Conservation (phyloP, 2,329 filamentous ascomycete species). For the Alternaria brassicicola region DNA sequence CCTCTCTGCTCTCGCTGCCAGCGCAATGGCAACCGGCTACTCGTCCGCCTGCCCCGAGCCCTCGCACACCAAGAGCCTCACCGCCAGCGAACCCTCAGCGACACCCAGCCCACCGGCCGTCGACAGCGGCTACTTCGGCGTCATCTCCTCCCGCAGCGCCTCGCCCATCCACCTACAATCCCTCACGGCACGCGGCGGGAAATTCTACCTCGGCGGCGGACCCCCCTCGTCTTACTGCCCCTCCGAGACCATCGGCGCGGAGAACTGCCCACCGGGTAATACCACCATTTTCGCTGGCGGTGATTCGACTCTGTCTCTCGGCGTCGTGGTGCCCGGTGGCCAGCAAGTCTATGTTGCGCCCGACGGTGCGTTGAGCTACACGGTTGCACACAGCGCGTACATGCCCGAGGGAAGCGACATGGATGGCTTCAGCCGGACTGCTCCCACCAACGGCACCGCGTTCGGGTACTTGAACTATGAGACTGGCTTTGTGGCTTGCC, state of each 20-base stretch:
- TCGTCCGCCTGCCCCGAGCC: constrained; percentile 20
- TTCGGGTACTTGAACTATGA: constrained; percentile 40
- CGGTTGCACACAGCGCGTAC: constrained; percentile 59
- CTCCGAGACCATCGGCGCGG: constrained; percentile 32
- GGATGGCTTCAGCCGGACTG: constrained; percentile 56
- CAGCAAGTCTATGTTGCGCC: constrained; percentile 65
- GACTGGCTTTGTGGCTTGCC: constrained; percentile 45
- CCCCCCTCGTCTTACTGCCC: constrained; percentile 59
- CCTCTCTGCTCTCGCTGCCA: constrained; percentile 7
- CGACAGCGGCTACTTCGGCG: constrained; percentile 46
- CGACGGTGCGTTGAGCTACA: constrained; percentile 63
- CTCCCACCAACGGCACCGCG: constrained; percentile 18
- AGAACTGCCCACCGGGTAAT: constrained; percentile 56
- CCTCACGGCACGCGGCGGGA: constrained; percentile 56
- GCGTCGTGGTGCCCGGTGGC: constrained; percentile 65
- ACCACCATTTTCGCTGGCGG: constrained; percentile 54
- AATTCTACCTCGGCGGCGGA: constrained; percentile 58
- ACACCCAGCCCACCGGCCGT: constrained; percentile 1
- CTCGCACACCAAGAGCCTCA: constrained; percentile 32
- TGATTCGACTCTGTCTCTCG: constrained; percentile 41
- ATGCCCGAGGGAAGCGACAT: constrained; percentile 59
- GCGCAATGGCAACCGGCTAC: background rate
- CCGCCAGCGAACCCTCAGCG: constrained; percentile 16
- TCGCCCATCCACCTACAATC: constrained; percentile 57
- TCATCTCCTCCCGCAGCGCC: constrained; percentile 54